Evolutionary conservation across 352 stramenopile species (phyloP).

Genomic region (Phytophthora constricta): DNA sequence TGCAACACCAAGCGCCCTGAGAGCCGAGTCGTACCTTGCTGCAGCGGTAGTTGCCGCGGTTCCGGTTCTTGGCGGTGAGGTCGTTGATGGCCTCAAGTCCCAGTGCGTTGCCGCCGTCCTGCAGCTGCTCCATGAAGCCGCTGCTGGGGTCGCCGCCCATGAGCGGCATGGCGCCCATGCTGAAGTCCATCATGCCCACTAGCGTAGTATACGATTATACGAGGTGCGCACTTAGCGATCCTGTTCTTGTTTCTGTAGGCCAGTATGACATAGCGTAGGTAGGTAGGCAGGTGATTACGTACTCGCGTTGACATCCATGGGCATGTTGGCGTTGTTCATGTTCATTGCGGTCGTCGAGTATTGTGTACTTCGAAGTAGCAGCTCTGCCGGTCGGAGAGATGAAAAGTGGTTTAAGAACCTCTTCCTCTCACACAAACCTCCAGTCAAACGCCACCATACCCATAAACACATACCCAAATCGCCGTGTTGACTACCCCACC

Average conservation of each 20-base stretch:
- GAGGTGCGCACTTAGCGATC: too few species aligned
- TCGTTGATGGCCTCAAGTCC: constrained; percentile 44
- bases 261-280: too few species aligned
- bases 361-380: constrained; percentile 19
- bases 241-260: too few species aligned
- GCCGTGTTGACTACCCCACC: too few species aligned
- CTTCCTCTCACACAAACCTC: neutral
- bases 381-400: too few species aligned
- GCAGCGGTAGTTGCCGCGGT: constrained; percentile 88
- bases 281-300: too few species aligned
- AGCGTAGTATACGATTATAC: too few species aligned
- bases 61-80: constrained; percentile 65
- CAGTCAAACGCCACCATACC: neutral
- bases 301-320: constrained; percentile 43
- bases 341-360: too few species aligned
- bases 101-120: constrained; percentile 43
- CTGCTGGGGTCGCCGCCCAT: constrained; percentile 35
- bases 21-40: constrained; percentile 60
- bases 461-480: neutral
- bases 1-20: neutral
- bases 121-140: constrained; percentile 65
- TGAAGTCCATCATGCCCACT: constrained; percentile 63
- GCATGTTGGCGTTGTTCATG: constrained; percentile 37
- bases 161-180: constrained; percentile 57
- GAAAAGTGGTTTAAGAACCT: too few species aligned